Evolutionary conservation across 176 grass and related monocot species (phyloP).

Genomic region (Paspalum vaginatum): DNA sequence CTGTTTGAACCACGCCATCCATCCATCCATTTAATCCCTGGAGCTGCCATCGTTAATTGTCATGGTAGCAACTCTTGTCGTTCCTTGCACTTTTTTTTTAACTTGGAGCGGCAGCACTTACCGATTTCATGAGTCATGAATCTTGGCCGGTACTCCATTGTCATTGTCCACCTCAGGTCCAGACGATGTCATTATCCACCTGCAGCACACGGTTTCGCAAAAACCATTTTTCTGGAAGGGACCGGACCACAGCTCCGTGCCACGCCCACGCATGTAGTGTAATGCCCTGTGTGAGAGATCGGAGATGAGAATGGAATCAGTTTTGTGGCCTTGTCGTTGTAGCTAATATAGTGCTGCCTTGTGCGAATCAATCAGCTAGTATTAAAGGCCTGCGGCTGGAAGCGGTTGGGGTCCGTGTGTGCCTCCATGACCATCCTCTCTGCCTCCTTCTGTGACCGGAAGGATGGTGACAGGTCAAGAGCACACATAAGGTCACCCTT

Average conservation of each 20-base stretch:
- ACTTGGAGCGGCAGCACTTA: not conserved
- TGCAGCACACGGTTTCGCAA: not conserved
- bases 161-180: too few species aligned
- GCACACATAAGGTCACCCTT: too few species aligned
- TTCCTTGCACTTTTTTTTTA: too few species aligned
- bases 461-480: not conserved
- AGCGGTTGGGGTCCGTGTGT: slow-evolving; percentile 30
- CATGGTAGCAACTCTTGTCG: not conserved
- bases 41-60: not conserved
- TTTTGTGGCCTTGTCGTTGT: not conserved
- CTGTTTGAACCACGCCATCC: not conserved
- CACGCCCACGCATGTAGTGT: too few species aligned
- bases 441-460: not conserved
- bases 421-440: not conserved
- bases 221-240: not conserved
- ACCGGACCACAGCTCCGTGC: not conserved
- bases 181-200: not conserved
- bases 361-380: not conserved
- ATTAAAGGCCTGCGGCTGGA: not conserved
- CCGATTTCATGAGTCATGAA: not conserved
- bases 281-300: not conserved
- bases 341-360: not conserved
- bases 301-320: slow-evolving; percentile 4
- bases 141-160: not conserved
- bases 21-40: not conserved